Evolutionary conservation across 192 early-diverging fungal genomes (phyloP), one percentile per base, ranked within the genome.

Genomic region (Rhizophagus prolifer): DNA sequence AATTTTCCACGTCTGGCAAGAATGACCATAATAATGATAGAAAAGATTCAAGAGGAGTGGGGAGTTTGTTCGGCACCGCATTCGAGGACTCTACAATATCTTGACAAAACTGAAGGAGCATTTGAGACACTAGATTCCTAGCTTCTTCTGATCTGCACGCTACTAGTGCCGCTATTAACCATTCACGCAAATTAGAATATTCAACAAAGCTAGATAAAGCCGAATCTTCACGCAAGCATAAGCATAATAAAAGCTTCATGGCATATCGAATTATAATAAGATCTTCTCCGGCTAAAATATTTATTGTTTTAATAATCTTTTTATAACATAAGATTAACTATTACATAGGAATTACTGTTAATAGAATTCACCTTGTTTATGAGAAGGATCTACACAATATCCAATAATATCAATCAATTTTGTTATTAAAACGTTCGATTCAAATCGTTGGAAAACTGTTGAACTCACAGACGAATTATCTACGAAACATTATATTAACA

Each of bases 141-240:
- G 72, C 59, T 31, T 79, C 78, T 58, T 72, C 70, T 9, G 69
- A 79, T 38, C 62, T 47, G 36, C 78, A 79, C n/a, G 47, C 13
- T 4, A 75, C 61, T 9, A 79, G 28, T 41, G 72, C 72, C 3
- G 61, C 44, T 9, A 79, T 28, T 25, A 79, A 28, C 78, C 78
- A 79, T 65, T 79, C 61, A 58, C 65, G 44, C 36, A 79, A 66
- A 31, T 47, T 31, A 8, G 47, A 31, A 54, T 64, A 75, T n/a
- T 63, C 63, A 47, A 74, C 23, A 73, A 79, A 63, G n/a, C 50
- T 58, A 16, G 78, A 3, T 14, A 79, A 41, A 5, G 72, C 60
- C 7, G 59, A 66, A 75, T 66, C 61, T 30, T 79, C 78, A 60
- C 61, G 50, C 25, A 79, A 58, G 58, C 70, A 73, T 30, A 79